Evolutionary conservation across 2,329 filamentous ascomycete genomes (phyloP).

Genomic region (Hypoxylon sp.): DNA sequence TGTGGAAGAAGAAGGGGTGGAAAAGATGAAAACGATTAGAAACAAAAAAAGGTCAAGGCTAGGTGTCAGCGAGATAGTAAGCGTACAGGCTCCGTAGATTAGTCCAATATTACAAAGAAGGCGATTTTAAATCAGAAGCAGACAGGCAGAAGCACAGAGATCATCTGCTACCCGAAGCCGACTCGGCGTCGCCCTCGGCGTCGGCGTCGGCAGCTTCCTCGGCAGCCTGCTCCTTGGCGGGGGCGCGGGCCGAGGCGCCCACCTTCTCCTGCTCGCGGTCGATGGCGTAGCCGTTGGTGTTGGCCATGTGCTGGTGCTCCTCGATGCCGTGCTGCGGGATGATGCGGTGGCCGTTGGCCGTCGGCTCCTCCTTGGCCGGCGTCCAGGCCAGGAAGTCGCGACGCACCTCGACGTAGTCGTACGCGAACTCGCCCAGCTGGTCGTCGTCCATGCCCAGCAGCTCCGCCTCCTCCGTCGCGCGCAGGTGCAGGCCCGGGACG

Average conservation of each 20-base stretch:
- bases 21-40: neutral
- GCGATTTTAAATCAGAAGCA: too few relatives aligned
- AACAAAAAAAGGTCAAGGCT: constrained; percentile 15
- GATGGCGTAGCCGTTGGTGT: constrained; percentile 59
- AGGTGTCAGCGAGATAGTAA: constrained; percentile 29
- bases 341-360: constrained; percentile 62
- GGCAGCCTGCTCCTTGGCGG: constrained; percentile 26
- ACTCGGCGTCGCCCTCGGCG: constrained; percentile 15
- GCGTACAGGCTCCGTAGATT: neutral
- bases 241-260: constrained; percentile 41
- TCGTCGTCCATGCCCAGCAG: constrained; percentile 89
- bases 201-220: constrained; percentile 28
- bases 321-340: constrained; percentile 77
- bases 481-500: constrained; percentile 79
- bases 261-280: constrained; percentile 49
- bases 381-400: constrained; percentile 90
- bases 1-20: too few relatives aligned
- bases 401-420: constrained; percentile 89
- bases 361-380: constrained; percentile 72
- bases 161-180: constrained; percentile 17
- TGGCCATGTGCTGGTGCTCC: constrained; percentile 72
- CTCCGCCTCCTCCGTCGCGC: constrained; percentile 82
- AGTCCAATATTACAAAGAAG: neutral
- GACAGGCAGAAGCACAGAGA: neutral
- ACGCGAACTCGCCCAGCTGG: constrained; percentile 88